Conservation (phyloP, 2,329 filamentous ascomycete genomes). For the Myriosclerotinia curreyana region DNA sequence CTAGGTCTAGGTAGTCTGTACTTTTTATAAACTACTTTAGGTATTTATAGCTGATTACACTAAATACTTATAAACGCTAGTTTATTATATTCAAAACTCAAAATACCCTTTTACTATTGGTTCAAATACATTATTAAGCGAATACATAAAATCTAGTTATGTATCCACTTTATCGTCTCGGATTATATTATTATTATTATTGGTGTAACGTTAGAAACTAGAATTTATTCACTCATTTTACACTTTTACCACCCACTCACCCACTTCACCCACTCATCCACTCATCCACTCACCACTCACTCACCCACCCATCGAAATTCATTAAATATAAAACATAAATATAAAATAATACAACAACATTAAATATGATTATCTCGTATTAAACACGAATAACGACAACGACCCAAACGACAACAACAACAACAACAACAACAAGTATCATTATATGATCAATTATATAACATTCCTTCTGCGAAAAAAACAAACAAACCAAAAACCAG, state of each 20-base stretch:
- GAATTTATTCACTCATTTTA: conserved; percentile 13
- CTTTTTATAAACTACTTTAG: too few species aligned
- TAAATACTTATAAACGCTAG: neutral
- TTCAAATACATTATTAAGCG: neutral
- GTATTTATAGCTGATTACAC: neutral
- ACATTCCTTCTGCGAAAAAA: neutral
- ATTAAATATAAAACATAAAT: too few species aligned
- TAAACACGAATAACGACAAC: conserved; percentile 6
- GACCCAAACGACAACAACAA: too few species aligned
- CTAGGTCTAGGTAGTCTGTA: too few species aligned
- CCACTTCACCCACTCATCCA: too few species aligned
- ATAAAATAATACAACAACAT: too few species aligned
- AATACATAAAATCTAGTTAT: too few species aligned
- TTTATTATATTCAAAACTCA: neutral
- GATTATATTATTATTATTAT: too few species aligned
- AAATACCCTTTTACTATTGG: conserved; percentile 1
- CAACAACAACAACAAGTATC: too few species aligned
- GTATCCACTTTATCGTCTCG: conserved; percentile 8
- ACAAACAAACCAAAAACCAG: neutral
- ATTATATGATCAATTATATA: conserved; percentile 10
- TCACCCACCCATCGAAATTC: too few species aligned
- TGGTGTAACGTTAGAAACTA: too few species aligned
- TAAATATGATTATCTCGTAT: neutral
- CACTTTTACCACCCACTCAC: neutral
- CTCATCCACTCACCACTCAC: too few species aligned